Evolutionary conservation across 345 rosid genomes (phyloP).

Genomic region (Geranium rotundifolium): DNA sequence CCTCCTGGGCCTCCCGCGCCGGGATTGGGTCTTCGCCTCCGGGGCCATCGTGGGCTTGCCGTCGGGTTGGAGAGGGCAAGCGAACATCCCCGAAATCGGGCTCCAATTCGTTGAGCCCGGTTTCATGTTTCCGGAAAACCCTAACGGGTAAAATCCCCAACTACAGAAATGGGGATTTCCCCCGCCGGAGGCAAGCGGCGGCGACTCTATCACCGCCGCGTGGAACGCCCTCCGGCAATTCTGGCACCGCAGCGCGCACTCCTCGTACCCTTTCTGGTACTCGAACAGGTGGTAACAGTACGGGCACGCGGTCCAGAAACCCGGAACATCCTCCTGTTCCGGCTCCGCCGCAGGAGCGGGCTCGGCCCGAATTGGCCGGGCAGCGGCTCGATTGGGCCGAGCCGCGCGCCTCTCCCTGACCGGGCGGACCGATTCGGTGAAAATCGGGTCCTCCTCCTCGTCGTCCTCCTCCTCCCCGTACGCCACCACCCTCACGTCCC

Average conservation of each 20-base stretch:
- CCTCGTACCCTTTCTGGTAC: conserved; percentile 64
- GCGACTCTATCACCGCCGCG: conserved; percentile 49
- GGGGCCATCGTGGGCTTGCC: not conserved
- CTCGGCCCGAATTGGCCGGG: too few relatives aligned
- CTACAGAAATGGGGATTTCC: conserved; percentile 54
- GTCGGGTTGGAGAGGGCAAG: conserved; percentile 17
- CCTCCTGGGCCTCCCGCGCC: not conserved
- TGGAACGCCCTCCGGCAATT: conserved; percentile 72
- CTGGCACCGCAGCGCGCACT: conserved; percentile 65
- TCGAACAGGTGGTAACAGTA: conserved; percentile 69
- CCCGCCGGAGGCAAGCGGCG: conserved; percentile 36
- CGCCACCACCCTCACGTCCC: too few relatives aligned
- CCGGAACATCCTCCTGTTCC: conserved; percentile 14
- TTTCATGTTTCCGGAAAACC: conserved; percentile 31
- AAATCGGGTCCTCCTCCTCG: conserved; percentile 18
- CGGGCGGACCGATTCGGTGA: conserved; percentile 14
- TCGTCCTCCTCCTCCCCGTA: too few relatives aligned
- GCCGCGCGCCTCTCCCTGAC: conserved; percentile 2
- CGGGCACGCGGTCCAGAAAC: conserved; percentile 94
- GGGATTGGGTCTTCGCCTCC: too few relatives aligned
- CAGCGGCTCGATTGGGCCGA: not conserved
- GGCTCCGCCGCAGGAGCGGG: not conserved
- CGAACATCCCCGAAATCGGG: conserved; percentile 62
- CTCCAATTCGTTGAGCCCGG: conserved; percentile 40
- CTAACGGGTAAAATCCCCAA: conserved; percentile 72